phyloP scores from a whole-genome alignment of 257 asterid genomes.

The Solanum pennellii region DNA sequence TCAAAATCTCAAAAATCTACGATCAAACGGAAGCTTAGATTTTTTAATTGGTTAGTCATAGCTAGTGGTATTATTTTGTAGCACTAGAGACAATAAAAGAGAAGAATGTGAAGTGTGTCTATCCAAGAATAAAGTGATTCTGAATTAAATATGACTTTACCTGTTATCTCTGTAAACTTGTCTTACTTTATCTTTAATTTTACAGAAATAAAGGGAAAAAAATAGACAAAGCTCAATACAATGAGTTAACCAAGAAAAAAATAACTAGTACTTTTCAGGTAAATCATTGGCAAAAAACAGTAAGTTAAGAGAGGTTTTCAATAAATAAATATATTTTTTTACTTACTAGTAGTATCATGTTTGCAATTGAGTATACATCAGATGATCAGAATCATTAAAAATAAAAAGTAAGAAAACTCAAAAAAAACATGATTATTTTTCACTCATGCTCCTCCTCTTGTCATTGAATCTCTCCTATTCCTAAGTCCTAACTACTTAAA shows the following conservation, averaged over 20 bases:
- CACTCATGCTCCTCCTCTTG: slow-evolving; percentile 33
- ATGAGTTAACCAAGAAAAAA: slow-evolving; percentile 27
- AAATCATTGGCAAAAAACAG: slow-evolving; percentile 42
- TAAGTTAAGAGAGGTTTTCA: neutral
- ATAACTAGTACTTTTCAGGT: slow-evolving; percentile 34
- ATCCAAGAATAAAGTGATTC: slow-evolving; percentile 1
- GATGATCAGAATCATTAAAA: slow-evolving; percentile 18
- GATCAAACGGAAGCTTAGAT: fast-evolving
- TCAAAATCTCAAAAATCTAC: neutral
- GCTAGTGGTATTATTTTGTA: neutral
- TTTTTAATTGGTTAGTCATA: neutral
- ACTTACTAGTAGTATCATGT: slow-evolving; percentile 23
- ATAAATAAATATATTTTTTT: slow-evolving; percentile 5
- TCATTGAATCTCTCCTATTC: slow-evolving; percentile 24
- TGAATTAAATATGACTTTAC: slow-evolving; percentile 2
- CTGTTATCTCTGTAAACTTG: slow-evolving; percentile 24
- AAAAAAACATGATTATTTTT: slow-evolving; percentile 25
- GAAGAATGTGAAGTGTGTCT: slow-evolving; percentile 13
- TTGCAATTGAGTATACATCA: slow-evolving; percentile 42
- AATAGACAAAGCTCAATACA: neutral
- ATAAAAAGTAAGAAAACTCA: slow-evolving; percentile 13
- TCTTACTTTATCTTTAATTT: slow-evolving; percentile 9
- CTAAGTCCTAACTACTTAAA: neutral
- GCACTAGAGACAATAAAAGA: neutral
- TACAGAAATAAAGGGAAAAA: neutral